Base-by-base conservation (phyloP, 2,329 filamentous ascomycete genomes). In the Fusarium robinianum region DNA sequence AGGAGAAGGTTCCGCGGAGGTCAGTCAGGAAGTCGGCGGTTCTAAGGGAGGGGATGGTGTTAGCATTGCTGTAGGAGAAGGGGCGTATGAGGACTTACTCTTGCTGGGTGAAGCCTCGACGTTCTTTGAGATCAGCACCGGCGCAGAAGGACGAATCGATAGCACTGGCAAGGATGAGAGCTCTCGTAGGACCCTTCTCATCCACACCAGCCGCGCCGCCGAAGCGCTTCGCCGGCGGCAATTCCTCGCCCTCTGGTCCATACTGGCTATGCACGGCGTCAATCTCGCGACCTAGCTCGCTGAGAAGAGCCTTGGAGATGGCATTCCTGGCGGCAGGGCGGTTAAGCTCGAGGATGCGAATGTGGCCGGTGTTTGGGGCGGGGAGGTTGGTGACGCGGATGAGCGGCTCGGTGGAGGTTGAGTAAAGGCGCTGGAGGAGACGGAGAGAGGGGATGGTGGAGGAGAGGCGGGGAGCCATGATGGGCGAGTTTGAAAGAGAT, bases 71-170 rank as follows among this genome's bases (percentile, higher is more conserved):
- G 2, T 5, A 42, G 15, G 11, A 16, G 7, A 9, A n/a, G n/a
- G 5, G 22, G 5, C 5, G 3, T 8, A 42, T 45, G 11, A 47
- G 19, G 42, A 69, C 81, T 50, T 68, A 95, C 90, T 96, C 87
- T 59, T 90, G 80, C 49, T 77, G 78, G 1, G 81, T 85, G 69
- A 96, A 94, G 4, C 77, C 80, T 46, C 80, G 79, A 18, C 92
- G 76, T 75, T 96, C 92, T 66, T 96, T 97, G 61, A 99, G 71
- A 65, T 99, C 94, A 4, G 94, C 94, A 24, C 94, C 94, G 0
- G 94, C 90, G 69, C 94, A 99, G 68, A 99, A 99, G 60, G 84
- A 87, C 16, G 81, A 77, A 58, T 96, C 89, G n/a, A 89, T 79
- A 26, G 89, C 88, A 63, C 88, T 95, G 8, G 89, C 87, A 11